Evolutionary conservation across 768 basidiomycete genomes (phyloP).

Genomic region (Aureoboletus auriporus): DNA sequence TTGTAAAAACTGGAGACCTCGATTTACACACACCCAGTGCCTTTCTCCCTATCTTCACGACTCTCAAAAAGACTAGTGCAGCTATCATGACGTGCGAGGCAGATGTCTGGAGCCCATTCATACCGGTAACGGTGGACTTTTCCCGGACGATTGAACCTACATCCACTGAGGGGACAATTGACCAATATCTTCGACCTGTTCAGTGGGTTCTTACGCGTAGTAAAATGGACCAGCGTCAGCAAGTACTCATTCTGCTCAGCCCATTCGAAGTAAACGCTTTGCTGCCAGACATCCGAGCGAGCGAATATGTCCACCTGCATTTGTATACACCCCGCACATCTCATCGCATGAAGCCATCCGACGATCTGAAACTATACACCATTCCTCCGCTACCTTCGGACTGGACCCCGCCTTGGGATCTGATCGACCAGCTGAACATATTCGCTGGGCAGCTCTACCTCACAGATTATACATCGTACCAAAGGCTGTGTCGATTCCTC

Average conservation of each 20-base stretch:
- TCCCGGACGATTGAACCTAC: neutral
- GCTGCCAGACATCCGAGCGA: neutral
- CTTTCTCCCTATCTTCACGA: neutral
- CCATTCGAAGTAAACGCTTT: neutral
- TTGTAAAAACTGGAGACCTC: neutral
- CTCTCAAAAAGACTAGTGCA: neutral
- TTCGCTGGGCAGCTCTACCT: constrained; percentile 26
- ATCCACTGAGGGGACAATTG: neutral
- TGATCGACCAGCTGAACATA: neutral
- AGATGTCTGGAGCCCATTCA: neutral
- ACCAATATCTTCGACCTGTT: neutral
- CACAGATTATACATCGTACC: neutral
- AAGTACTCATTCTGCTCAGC: constrained; percentile 1
- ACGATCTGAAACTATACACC: neutral
- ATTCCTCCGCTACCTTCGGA: neutral
- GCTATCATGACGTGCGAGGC: neutral
- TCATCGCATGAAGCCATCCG: neutral
- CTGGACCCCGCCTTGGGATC: neutral
- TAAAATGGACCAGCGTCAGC: neutral
- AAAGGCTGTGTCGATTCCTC: neutral
- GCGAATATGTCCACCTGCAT: constrained; percentile 2
- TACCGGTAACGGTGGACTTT: constrained; percentile 1
- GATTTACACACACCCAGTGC: neutral
- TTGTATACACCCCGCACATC: neutral
- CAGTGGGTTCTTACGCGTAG: constrained; percentile 1